These are phyloP conservation scores for Cystobasidium onofrii DNA, from an alignment of 768 basidiomycete species.

Conservation along the genomic window DNA sequence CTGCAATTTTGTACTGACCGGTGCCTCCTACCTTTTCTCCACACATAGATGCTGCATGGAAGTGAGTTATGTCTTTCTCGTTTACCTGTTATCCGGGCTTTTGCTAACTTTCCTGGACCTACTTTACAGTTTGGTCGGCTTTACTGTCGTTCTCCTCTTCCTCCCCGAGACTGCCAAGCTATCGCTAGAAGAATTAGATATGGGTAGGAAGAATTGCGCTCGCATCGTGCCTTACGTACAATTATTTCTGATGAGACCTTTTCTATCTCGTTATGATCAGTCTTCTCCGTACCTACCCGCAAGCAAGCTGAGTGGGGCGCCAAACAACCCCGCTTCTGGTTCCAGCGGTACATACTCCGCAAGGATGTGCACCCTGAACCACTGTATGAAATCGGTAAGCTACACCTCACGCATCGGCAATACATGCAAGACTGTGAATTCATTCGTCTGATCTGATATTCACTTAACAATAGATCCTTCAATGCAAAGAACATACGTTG, in stretches of 20 bases:
- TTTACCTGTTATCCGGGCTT: background rate
- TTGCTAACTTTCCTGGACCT: conserved; percentile 21
- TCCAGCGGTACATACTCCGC: conserved; percentile 36
- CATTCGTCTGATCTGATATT: background rate
- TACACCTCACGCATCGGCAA: background rate
- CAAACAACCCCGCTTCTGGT: conserved; percentile 20
- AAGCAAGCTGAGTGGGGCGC: conserved; percentile 32
- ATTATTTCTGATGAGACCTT: conserved; percentile 32
- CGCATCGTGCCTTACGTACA: background rate
- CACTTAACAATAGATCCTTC: background rate
- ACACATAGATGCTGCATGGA: background rate
- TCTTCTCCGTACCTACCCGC: conserved; percentile 43
- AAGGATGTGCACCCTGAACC: conserved; percentile 14
- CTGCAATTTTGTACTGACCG: background rate
- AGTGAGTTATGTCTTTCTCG: background rate
- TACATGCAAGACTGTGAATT: background rate
- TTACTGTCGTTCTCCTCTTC: conserved; percentile 34
- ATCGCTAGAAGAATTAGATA: conserved; percentile 7
- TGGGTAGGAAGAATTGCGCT: background rate
- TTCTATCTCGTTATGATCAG: conserved; percentile 5
- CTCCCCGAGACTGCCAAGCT: conserved; percentile 35
- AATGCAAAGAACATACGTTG: conserved; percentile 22
- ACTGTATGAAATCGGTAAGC: conserved; percentile 28
- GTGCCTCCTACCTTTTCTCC: background rate
- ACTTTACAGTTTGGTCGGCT: conserved; percentile 39